Percentiles rank a stretch among this genome's conserved stretches.
phyloP scores from a whole-genome alignment of 495 filamentous ascomycete species.

The Mycothermus thermophilus region DNA sequence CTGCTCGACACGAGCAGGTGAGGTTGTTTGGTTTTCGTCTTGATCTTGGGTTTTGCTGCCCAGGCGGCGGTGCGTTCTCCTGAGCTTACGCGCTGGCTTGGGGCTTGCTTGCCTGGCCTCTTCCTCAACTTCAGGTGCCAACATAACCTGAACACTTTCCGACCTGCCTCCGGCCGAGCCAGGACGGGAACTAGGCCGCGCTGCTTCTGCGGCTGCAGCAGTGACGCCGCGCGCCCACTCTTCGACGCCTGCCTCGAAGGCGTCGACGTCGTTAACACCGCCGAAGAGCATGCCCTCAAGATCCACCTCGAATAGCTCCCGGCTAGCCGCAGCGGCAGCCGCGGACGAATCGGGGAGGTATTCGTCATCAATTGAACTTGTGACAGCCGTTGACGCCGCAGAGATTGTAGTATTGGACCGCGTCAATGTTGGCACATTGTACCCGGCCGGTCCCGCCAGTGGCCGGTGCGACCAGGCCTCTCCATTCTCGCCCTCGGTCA shows the following conservation, averaged over 20 bases:
- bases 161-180: slow-evolving; percentile 4
- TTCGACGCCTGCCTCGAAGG: slow-evolving; percentile 22
- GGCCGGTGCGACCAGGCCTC: slow-evolving; percentile 32
- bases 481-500: slow-evolving; percentile 29
- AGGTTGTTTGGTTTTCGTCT: too few species aligned
- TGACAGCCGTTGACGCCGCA: slow-evolving; percentile 12
- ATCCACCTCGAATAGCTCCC: slow-evolving; percentile 29
- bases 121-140: slow-evolving; percentile 29
- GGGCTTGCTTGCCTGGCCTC: slow-evolving; percentile 28
- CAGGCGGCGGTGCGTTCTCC: slow-evolving; percentile 34
- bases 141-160: slow-evolving; percentile 17
- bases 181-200: too few species aligned
- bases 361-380: slow-evolving; percentile 15
- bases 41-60: slow-evolving; percentile 27
- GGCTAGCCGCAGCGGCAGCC: slow-evolving; percentile 29
- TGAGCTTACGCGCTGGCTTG: slow-evolving; percentile 32
- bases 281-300: slow-evolving; percentile 22
- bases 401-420: slow-evolving; percentile 13
- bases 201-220: slow-evolving; percentile 21
- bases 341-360: slow-evolving; percentile 23
- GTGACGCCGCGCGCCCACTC: slow-evolving; percentile 40
- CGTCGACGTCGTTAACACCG: slow-evolving; percentile 23
- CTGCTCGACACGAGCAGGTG: too few species aligned
- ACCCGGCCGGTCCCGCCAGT: slow-evolving; percentile 10
- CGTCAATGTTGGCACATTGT: too few species aligned